Evolutionary conservation across 2,329 filamentous ascomycete species (phyloP).

Genomic region (Diaporthe amygdali): DNA sequence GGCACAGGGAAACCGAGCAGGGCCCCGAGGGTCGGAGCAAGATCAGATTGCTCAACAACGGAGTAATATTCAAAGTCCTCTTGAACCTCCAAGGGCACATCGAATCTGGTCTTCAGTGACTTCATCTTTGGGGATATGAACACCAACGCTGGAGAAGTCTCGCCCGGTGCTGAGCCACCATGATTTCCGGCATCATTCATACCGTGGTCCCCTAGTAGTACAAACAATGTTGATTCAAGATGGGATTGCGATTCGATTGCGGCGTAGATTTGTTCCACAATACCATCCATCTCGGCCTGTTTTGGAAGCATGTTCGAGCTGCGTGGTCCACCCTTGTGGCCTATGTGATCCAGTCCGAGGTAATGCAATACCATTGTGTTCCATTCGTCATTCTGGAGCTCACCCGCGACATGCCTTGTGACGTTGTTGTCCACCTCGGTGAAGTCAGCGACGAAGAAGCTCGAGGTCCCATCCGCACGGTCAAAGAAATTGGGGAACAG

Average conservation of each 20-base stretch:
- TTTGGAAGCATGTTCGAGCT: constrained; percentile 93
- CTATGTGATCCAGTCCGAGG: constrained; percentile 94
- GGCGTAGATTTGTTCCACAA: constrained; percentile 77
- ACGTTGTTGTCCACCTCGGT: constrained; percentile 98
- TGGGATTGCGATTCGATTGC: constrained; percentile 75
- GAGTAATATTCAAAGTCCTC: constrained; percentile 84
- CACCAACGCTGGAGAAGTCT: constrained; percentile 90
- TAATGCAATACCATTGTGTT: constrained; percentile 94
- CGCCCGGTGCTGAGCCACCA: constrained; percentile 89
- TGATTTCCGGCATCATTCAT: constrained; percentile 99
- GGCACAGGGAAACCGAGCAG: constrained; percentile 88
- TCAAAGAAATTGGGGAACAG: constrained; percentile 90
- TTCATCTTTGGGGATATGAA: constrained; percentile 88
- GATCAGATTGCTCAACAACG: constrained; percentile 89
- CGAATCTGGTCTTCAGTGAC: constrained; percentile 48
- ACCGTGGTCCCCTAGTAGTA: constrained; percentile 94
- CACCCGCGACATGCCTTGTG: constrained; percentile 82
- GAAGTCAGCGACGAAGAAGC: constrained; percentile 98
- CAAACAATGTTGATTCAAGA: constrained; percentile 78
- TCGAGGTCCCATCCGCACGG: constrained; percentile 89
- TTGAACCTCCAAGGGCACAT: constrained; percentile 61
- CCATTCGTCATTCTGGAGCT: constrained; percentile 83
- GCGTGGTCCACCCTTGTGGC: constrained; percentile 90
- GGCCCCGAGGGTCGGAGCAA: constrained; percentile 86
- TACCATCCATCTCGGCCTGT: constrained; percentile 89